Evolutionary conservation across 805 yeast genomes (phyloP).

Genomic region (Pichia californica): DNA sequence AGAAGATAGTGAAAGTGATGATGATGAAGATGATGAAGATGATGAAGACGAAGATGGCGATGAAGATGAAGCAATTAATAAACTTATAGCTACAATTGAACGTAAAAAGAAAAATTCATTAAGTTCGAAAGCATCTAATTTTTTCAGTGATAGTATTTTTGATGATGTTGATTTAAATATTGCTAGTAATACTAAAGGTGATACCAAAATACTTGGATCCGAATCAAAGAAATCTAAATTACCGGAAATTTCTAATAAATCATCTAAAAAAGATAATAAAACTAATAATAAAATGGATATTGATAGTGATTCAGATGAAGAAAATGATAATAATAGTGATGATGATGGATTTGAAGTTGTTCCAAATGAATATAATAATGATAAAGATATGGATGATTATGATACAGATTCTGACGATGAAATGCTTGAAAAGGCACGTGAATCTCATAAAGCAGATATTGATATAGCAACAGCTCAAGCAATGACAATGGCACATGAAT

Average conservation of each 20-base stretch:
- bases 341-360: constrained; percentile 41
- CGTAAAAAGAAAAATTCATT: constrained; percentile 39
- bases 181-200: constrained; percentile 11
- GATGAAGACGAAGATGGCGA: constrained; percentile 50
- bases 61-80: constrained; percentile 64
- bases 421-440: constrained; percentile 34
- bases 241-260: no score
- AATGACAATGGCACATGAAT: constrained; percentile 95
- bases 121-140: constrained; percentile 34
- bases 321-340: constrained; percentile 12
- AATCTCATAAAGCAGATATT: constrained; percentile 53
- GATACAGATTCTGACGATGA: constrained; percentile 50
- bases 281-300: constrained; percentile 12
- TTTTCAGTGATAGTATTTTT: constrained; percentile 51
- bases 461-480: constrained; percentile 92
- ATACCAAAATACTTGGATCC: constrained; percentile 11
- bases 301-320: constrained; percentile 17
- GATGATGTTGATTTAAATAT: constrained; percentile 38
- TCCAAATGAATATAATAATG: constrained; percentile 33
- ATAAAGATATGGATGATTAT: constrained; percentile 36
- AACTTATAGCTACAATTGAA: constrained; percentile 46
- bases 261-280: constrained; percentile 5
- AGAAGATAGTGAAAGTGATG: constrained; percentile 29
- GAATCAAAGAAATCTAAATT: background rate
- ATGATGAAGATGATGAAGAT: constrained; percentile 39